Conservation (phyloP, 305 asterid species). For the Euphrasia arctica region DNA sequence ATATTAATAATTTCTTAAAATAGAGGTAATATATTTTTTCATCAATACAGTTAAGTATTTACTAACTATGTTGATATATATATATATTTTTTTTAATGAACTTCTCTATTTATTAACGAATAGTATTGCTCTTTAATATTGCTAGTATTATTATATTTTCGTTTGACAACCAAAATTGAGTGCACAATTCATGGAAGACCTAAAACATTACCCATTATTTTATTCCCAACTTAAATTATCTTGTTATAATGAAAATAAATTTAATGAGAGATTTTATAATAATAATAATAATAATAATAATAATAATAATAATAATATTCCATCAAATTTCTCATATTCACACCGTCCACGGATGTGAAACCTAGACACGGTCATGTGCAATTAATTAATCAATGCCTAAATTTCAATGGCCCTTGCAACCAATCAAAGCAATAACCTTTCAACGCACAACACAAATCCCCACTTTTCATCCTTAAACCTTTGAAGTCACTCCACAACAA, state of each 20-base stretch:
- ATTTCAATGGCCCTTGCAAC: slow-evolving; percentile 35
- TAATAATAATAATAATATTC: neutral
- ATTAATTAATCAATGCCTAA: slow-evolving; percentile 26
- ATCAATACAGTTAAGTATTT: too few species aligned
- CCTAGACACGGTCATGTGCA: slow-evolving; percentile 27
- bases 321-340: too few species aligned
- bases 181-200: neutral
- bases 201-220: neutral
- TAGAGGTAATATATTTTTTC: too few species aligned
- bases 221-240: neutral
- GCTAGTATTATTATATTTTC: too few species aligned
- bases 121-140: too few species aligned
- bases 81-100: too few species aligned
- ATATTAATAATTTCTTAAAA: too few species aligned
- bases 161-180: neutral
- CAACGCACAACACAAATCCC: slow-evolving; percentile 12
- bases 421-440: slow-evolving; percentile 26
- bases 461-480: slow-evolving; percentile 17
- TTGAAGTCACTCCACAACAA: slow-evolving; percentile 17
- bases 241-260: slow-evolving; percentile 9
- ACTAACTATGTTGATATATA: too few species aligned
- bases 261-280: slow-evolving; percentile 22
- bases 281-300: neutral
- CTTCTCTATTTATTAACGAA: too few species aligned
- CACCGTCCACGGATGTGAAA: too few species aligned